Percentiles rank a stretch among this genome's conserved stretches.
Evolutionary conservation across 495 filamentous ascomycete species (phyloP).

Genomic region (Tuber indicum): DNA sequence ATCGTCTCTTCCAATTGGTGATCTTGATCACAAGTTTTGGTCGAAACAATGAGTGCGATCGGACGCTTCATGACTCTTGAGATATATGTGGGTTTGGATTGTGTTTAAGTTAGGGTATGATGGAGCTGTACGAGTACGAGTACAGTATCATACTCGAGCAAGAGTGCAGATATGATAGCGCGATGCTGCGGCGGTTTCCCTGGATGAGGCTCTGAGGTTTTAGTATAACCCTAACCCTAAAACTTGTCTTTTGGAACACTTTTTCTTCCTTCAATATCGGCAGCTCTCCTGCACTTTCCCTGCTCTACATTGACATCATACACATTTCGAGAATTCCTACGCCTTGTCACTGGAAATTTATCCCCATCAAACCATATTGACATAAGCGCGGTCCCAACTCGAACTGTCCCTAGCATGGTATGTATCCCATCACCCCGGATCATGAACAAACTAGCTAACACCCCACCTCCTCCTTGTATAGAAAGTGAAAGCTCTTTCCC

Average conservation of each 20-base stretch:
- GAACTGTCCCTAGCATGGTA: not conserved
- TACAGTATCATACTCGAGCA: not conserved
- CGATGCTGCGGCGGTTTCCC: not conserved
- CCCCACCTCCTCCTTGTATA: constrained; percentile 30
- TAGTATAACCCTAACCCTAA: not conserved
- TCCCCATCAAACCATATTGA: not conserved
- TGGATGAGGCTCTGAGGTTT: not conserved
- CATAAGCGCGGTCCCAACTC: not conserved
- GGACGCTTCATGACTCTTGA: not conserved
- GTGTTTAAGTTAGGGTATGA: not conserved
- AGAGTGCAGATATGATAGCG: not conserved
- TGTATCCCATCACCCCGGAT: not conserved
- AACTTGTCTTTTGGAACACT: not conserved
- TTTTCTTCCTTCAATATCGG: not conserved
- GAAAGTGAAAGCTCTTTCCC: constrained; percentile 92
- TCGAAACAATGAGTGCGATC: not conserved
- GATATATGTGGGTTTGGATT: not conserved
- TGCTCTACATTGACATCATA: not conserved
- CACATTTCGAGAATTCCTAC: not conserved
- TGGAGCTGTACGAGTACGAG: not conserved
- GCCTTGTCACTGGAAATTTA: not conserved
- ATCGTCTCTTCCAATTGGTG: not conserved
- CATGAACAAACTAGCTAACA: not conserved
- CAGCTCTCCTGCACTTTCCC: not conserved
- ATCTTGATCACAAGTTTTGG: not conserved